Evolutionary conservation across 192 early-diverging fungal genomes (phyloP).

Genomic region (Coemansia sp.): DNA sequence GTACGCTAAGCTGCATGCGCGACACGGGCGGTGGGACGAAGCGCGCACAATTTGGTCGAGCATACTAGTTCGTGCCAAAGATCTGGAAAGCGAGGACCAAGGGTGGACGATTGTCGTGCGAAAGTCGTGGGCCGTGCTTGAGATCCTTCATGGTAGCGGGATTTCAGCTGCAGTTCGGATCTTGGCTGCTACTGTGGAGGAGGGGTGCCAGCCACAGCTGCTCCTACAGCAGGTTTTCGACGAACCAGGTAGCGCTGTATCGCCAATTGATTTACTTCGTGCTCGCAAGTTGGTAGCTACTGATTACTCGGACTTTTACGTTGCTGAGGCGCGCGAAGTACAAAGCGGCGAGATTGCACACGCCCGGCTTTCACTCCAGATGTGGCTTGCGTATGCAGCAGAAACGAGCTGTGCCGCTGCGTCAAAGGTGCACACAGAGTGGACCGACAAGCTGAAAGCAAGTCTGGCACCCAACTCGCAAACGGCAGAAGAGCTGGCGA

Average conservation of each 20-base stretch:
- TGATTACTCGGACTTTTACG: not conserved
- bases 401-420: not conserved
- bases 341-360: not conserved
- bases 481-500: not conserved
- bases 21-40: constrained; percentile 19
- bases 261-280: constrained; percentile 1
- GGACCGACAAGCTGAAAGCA: not conserved
- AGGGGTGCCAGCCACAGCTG: not conserved
- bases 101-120: constrained; percentile 25
- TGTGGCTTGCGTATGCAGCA: constrained; percentile 33
- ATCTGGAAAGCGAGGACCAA: not conserved
- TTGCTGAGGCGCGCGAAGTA: not conserved
- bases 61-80: not conserved
- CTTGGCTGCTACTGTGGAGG: not conserved
- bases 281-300: constrained; percentile 7
- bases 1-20: constrained; percentile 38
- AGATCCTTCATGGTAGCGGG: constrained; percentile 26
- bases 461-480: not conserved
- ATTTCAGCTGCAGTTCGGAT: constrained; percentile 9
- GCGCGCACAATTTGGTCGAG: constrained; percentile 34
- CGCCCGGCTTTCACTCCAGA: not conserved
- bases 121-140: constrained; percentile 39
- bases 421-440: not conserved
- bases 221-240: constrained; percentile 6
- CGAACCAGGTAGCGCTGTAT: not conserved